These are phyloP conservation scores for Mycena galericulata DNA, from an alignment of 768 basidiomycete species.

Conservation along the genomic window DNA sequence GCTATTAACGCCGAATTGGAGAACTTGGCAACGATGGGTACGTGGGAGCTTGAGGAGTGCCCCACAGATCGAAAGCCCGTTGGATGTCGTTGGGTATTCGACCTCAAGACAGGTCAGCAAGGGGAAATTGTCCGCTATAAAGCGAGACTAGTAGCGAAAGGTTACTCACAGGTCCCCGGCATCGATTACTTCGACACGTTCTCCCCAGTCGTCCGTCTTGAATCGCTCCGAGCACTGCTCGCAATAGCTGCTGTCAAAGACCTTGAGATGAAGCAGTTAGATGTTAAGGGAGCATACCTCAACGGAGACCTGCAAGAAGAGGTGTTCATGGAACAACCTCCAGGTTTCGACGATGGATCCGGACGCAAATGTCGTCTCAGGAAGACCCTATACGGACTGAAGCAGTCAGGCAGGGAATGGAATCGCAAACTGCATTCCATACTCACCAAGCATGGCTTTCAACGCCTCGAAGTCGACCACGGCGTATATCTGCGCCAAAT, in stretches of 20 bases:
- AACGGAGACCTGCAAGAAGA: constrained; percentile 21
- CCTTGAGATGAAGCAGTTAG: constrained; percentile 15
- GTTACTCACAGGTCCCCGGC: constrained; percentile 21
- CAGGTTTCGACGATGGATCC: constrained; percentile 6
- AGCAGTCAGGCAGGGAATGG: constrained; percentile 10
- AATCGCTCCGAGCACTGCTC: constrained; percentile 10
- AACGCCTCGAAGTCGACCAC: not conserved
- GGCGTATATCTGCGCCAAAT: not conserved
- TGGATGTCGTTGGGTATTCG: constrained; percentile 20
- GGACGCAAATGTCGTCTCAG: constrained; percentile 13
- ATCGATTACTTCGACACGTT: constrained; percentile 20
- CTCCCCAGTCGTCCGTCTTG: constrained; percentile 13
- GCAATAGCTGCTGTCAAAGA: constrained; percentile 12
- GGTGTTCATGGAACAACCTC: constrained; percentile 15
- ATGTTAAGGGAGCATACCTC: constrained; percentile 13
- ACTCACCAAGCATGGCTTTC: not conserved
- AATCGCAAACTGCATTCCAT: not conserved
- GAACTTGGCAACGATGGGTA: constrained; percentile 7
- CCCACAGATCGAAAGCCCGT: constrained; percentile 10
- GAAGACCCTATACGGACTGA: constrained; percentile 16
- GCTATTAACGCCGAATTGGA: not conserved
- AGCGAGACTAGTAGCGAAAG: constrained; percentile 20
- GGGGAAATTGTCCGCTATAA: constrained; percentile 20
- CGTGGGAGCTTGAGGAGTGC: constrained; percentile 15
- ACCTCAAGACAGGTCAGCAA: constrained; percentile 22